A percentile compares a stretch with the other conserved stretches of the same genome.
These are phyloP conservation scores for Lactarius vividus DNA, from an alignment of 768 basidiomycete genomes.

Conservation along the genomic window DNA sequence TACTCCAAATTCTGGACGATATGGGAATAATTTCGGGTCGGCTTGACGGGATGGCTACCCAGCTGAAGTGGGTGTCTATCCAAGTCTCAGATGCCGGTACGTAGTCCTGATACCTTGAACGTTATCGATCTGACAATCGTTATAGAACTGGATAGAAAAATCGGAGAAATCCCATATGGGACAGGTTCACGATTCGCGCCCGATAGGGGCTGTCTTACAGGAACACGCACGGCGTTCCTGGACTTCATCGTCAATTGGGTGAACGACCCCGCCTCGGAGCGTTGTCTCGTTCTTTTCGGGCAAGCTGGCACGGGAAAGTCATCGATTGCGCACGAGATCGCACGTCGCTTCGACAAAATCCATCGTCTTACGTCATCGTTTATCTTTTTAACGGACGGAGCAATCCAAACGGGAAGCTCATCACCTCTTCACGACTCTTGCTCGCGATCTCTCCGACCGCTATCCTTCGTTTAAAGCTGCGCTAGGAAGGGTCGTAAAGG, in stretches of 20 bases:
- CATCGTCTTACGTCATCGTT: neutral
- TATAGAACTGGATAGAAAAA: neutral
- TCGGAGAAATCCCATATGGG: neutral
- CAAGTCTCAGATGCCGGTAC: neutral
- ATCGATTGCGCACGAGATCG: neutral
- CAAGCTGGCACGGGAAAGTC: neutral
- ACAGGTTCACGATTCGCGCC: neutral
- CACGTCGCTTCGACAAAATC: neutral
- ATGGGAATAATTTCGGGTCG: neutral
- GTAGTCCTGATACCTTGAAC: neutral
- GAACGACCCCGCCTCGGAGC: neutral
- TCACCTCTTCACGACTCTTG: slow-evolving; percentile 2
- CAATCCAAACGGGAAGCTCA: neutral
- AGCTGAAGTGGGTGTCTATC: neutral
- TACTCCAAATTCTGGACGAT: neutral
- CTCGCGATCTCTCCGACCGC: neutral
- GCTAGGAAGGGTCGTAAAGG: neutral
- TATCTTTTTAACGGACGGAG: neutral
- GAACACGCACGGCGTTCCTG: neutral
- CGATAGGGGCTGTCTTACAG: neutral
- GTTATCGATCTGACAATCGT: neutral
- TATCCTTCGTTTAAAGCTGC: neutral
- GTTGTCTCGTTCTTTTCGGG: neutral
- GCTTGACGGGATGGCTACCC: neutral
- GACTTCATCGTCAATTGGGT: neutral